phyloP scores from a whole-genome alignment of 768 basidiomycete species.

The Termitomyces sp. region DNA sequence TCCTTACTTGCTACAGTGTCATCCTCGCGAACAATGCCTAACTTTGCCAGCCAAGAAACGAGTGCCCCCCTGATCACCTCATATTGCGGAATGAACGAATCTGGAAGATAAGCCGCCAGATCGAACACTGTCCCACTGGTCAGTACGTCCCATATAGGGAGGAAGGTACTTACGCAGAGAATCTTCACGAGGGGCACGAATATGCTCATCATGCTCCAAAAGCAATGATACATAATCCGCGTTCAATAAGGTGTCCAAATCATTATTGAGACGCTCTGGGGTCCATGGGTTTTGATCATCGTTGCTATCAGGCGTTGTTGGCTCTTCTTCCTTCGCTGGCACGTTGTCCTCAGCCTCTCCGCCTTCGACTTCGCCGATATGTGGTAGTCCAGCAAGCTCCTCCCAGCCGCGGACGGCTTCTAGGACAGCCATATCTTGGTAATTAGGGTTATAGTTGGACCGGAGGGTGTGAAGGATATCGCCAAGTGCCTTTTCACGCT shows the following conservation, averaged over 20 bases:
- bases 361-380: constrained; percentile 64
- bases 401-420: constrained; percentile 96
- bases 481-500: constrained; percentile 72
- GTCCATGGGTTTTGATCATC: constrained; percentile 61
- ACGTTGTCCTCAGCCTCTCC: constrained; percentile 29
- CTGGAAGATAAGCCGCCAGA: constrained; percentile 79
- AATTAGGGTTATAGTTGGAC: constrained; percentile 93
- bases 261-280: constrained; percentile 48
- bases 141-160: neutral
- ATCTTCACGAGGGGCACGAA: constrained; percentile 40
- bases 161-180: constrained; percentile 47
- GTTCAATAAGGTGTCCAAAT: constrained; percentile 51
- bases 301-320: constrained; percentile 28
- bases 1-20: constrained; percentile 29
- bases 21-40: constrained; percentile 52
- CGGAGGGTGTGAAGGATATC: constrained; percentile 80
- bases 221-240: constrained; percentile 73
- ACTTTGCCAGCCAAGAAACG: constrained; percentile 52
- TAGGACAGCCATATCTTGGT: constrained; percentile 98
- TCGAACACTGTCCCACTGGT: constrained; percentile 59
- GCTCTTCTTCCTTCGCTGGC: constrained; percentile 26
- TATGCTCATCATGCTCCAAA: constrained; percentile 70
- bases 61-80: constrained; percentile 58
- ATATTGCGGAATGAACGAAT: constrained; percentile 68
- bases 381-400: constrained; percentile 61